Base-by-base conservation (phyloP, 176 grass and related monocot genomes). In the Alopecurus myosuroides region DNA sequence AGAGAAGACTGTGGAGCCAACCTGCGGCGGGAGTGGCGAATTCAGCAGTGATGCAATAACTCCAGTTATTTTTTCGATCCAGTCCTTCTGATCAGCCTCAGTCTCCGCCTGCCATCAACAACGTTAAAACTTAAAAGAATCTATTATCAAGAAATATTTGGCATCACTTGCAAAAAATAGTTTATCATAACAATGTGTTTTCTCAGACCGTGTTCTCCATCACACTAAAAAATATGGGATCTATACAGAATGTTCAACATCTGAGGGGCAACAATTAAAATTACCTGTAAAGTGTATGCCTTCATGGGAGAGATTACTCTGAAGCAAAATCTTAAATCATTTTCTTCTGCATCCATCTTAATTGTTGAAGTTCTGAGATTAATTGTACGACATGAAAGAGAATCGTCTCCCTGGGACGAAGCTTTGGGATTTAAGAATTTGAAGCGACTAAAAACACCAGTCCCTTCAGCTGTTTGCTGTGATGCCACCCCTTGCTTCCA, bases 21-120 rank as follows among this genome's bases (percentile, higher is more conserved):
- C 96, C 89, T 95, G 96, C 5, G 30, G 89, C 25, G 87, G 73
- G 20, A 92, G 92, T 44, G 93, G 76, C 76, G 85, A 90, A 90
- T 98, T 92, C 81, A 98, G 85, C 62, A 98, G 83, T 42, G 96
- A 98, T 85, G 96, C 91, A 67, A 98, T 98, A 89, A 98, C 96
- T 87, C 91, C 96, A 40, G 89, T 98, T 85, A 95, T 95, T 94
- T 98, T 98, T 84, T 92, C 89, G 71, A 86, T 90, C 96, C 93
- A 98, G 30, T 98, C 93, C 85, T 90, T 95, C 86, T 93, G 93
- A 60, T 98, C 96, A 73, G 81, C 85, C 53, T 40, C 84, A 86
- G 92, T 94, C 84, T 98, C 96, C 1, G 91, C 91, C 96, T 98
- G 83, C 64, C 67, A 85, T 80, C 56, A 84, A 76, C 8, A 49